Percentiles rank a stretch among this genome's conserved stretches.
Evolutionary conservation across 2,329 filamentous ascomycete genomes (phyloP).

Genomic region (Leptographium procerum): DNA sequence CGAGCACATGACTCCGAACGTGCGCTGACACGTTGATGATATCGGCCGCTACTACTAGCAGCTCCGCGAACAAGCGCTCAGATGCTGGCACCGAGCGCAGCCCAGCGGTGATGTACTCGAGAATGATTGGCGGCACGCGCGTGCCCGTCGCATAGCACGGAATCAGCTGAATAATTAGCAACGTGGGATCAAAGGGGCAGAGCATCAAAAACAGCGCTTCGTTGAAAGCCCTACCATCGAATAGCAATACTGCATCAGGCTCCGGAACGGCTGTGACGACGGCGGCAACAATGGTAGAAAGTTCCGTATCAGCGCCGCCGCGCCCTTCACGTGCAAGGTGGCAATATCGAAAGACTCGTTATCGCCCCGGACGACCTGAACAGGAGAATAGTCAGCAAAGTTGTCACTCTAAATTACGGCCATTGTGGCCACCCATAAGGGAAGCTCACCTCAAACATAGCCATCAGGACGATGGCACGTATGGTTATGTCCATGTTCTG

Average conservation of each 20-base stretch:
- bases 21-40: conserved; percentile 28
- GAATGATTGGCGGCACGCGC: conserved; percentile 28
- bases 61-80: conserved; percentile 25
- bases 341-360: conserved; percentile 37
- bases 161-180: conserved; percentile 24
- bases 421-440: neutral
- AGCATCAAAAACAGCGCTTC: conserved; percentile 1
- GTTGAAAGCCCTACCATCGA: conserved; percentile 34
- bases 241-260: conserved; percentile 44
- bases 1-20: conserved; percentile 21
- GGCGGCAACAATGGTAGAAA: conserved; percentile 27
- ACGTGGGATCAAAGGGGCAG: neutral
- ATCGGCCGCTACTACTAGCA: conserved; percentile 28
- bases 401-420: neutral
- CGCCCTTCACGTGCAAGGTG: conserved; percentile 47
- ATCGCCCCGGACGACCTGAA: conserved; percentile 33
- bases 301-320: conserved; percentile 43
- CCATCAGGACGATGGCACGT: conserved; percentile 43
- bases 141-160: conserved; percentile 28
- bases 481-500: conserved; percentile 33
- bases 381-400: neutral
- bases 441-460: conserved; percentile 46
- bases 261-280: conserved; percentile 33
- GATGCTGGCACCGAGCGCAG: conserved; percentile 23
- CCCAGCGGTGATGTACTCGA: conserved; percentile 28